These are phyloP conservation scores for Parastagonospora nodorum DNA, from an alignment of 2,329 filamentous ascomycete genomes.

Conservation along the genomic window DNA sequence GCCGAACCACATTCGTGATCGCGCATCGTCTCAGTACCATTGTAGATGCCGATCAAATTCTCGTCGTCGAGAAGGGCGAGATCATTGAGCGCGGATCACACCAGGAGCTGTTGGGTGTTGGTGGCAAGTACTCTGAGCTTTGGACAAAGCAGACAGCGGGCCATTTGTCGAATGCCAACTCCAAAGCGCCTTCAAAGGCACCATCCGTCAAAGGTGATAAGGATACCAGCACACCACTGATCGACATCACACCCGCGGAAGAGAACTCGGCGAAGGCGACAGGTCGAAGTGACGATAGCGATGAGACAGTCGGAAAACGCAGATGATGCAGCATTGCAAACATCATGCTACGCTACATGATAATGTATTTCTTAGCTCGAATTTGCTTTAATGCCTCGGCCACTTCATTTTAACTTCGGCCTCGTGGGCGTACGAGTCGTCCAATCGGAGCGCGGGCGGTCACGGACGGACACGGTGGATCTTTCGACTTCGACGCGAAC, in stretches of 20 bases:
- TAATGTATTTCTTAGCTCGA: background rate
- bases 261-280: conserved; percentile 25
- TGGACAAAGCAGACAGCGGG: conserved; percentile 78
- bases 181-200: conserved; percentile 21
- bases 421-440: too few relatives aligned
- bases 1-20: conserved; percentile 70
- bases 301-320: conserved; percentile 15
- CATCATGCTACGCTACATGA: background rate
- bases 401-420: background rate
- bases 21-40: conserved; percentile 85
- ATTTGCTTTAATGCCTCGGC: background rate
- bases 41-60: conserved; percentile 82
- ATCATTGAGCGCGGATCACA: conserved; percentile 82
- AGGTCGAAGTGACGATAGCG: conserved; percentile 11
- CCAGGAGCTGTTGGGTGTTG: conserved; percentile 70
- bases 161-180: conserved; percentile 21
- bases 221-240: conserved; percentile 13
- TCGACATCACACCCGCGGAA: conserved; percentile 30
- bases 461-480: too few relatives aligned
- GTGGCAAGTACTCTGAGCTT: conserved; percentile 80
- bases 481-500: too few relatives aligned
- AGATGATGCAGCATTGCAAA: conserved; percentile 5
- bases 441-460: too few relatives aligned
- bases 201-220: conserved; percentile 18
- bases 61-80: conserved; percentile 76